Conservation (phyloP, 2,329 filamentous ascomycete species). For the Fusarium proliferatum region DNA sequence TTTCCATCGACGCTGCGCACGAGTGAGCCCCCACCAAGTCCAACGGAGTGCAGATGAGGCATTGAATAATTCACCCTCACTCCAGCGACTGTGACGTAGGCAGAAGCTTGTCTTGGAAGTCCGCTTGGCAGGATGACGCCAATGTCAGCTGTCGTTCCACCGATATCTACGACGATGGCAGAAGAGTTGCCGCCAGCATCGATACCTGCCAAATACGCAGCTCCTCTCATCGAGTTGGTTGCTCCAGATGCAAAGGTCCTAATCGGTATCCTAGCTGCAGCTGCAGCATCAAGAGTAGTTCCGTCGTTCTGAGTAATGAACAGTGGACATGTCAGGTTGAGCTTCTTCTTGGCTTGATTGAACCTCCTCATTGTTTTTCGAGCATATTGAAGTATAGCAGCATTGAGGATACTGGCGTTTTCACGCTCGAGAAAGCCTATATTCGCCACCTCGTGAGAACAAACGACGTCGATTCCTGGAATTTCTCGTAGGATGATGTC, state of each 20-base stretch:
- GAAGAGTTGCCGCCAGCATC: constrained; percentile 6
- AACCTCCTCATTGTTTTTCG: constrained; percentile 59
- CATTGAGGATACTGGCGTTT: constrained; percentile 65
- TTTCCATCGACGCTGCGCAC: background rate
- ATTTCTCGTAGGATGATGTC: constrained; percentile 40
- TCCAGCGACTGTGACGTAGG: constrained; percentile 3
- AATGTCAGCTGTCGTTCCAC: constrained; percentile 65
- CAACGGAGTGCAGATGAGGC: constrained; percentile 21
- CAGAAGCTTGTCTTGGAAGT: constrained; percentile 8
- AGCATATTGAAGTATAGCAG: constrained; percentile 60
- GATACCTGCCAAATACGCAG: constrained; percentile 57
- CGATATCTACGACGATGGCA: constrained; percentile 60
- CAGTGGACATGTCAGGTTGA: constrained; percentile 53
- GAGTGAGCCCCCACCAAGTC: constrained; percentile 45
- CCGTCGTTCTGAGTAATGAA: constrained; percentile 65
- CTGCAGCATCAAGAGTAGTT: constrained; percentile 55
- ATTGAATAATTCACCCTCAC: constrained; percentile 24
- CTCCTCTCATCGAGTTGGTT: constrained; percentile 63
- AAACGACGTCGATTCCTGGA: constrained; percentile 17
- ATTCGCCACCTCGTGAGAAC: constrained; percentile 50
- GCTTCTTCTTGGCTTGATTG: constrained; percentile 54
- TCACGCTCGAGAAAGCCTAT: constrained; percentile 60
- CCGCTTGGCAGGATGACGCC: constrained; percentile 54
- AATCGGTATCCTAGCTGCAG: constrained; percentile 58
- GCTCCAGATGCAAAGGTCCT: constrained; percentile 61